Conservation (phyloP, 2,329 filamentous ascomycete genomes). For the Fusarium pseudonygamai region DNA sequence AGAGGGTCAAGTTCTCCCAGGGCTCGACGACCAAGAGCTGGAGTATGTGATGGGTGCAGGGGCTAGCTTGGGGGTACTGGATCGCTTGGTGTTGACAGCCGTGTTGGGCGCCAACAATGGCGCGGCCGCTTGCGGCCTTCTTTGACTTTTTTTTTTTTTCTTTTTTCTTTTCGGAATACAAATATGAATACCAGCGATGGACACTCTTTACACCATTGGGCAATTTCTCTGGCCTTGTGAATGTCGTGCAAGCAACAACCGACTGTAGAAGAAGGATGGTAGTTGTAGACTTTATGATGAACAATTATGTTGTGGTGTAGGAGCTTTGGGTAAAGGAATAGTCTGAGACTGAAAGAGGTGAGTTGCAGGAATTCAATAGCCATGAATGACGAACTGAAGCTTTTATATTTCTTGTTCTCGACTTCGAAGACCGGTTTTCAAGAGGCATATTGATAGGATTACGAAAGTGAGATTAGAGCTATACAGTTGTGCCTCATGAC, state of each 20-base stretch:
- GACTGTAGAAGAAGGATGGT: not conserved
- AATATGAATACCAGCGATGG: no score
- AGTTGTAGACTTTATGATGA: not conserved
- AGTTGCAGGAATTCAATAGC: not conserved
- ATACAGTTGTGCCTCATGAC: not conserved
- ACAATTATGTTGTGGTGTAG: not conserved
- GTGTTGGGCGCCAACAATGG: no score
- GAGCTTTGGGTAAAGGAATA: no score
- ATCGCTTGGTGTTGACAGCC: no score
- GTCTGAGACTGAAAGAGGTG: not conserved
- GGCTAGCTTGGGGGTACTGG: no score
- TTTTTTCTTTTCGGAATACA: no score
- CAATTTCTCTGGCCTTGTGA: not conserved
- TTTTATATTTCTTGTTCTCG: not conserved
- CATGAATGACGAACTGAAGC: not conserved
- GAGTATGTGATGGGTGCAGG: no score
- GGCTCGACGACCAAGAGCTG: no score
- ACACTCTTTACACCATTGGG: not conserved
- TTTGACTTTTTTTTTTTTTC: no score
- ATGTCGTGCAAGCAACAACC: not conserved
- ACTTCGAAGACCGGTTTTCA: not conserved
- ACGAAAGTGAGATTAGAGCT: not conserved
- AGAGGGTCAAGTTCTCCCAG: no score
- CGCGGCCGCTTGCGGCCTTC: no score
- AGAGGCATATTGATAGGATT: fast-evolving